Conservation (phyloP, 306 rosid genomes). For the Argentina anserina region DNA sequence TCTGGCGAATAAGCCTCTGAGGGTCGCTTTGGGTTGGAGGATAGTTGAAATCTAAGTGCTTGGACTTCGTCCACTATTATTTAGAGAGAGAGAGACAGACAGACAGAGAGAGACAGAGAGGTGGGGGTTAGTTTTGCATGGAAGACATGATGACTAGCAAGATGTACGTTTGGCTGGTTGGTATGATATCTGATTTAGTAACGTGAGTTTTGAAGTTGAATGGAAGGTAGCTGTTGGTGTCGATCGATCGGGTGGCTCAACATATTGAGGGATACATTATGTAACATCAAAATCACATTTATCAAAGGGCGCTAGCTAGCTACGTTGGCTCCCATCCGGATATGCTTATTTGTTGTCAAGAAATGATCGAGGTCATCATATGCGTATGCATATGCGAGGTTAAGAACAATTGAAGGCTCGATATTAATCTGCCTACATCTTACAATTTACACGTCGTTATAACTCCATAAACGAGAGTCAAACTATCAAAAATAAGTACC, state of each 20-base stretch:
- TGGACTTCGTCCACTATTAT: background rate
- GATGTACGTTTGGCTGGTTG: conserved; percentile 14
- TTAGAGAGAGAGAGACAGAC: background rate
- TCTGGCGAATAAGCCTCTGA: background rate
- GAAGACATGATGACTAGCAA: background rate
- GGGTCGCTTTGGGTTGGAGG: background rate
- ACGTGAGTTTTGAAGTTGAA: conserved; percentile 8
- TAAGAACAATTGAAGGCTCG: too few relatives aligned
- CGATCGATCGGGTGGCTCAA: background rate
- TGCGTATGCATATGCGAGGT: background rate
- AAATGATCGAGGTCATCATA: background rate
- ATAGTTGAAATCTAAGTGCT: background rate
- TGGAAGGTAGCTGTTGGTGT: conserved; percentile 20
- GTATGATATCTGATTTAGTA: background rate
- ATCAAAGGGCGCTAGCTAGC: background rate
- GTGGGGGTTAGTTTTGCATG: background rate
- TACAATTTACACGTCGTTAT: too few relatives aligned
- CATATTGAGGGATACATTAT: background rate
- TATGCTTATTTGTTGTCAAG: too few relatives aligned
- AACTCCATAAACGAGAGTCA: background rate
- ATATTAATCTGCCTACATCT: too few relatives aligned
- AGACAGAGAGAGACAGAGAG: background rate
- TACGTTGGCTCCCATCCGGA: background rate
- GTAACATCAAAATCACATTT: background rate
- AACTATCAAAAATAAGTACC: too few relatives aligned